Evolutionary conservation across 139 green algal species (phyloP).

Genomic region (Chlamydomonas asymmetrica): DNA sequence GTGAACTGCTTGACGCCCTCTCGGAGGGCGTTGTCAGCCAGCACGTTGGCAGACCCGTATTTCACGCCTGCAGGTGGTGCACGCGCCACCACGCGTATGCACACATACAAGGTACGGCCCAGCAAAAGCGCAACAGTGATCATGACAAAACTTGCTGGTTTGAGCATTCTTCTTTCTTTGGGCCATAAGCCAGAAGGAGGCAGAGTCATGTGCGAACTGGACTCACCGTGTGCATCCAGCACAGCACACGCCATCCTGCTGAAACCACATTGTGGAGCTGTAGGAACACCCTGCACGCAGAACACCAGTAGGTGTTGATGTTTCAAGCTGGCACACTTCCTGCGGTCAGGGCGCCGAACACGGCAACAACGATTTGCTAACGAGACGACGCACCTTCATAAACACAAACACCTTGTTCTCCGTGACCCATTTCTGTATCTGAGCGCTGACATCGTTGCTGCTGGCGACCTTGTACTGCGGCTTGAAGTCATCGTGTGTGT

Average conservation of each 20-base stretch:
- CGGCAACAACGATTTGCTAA: not conserved
- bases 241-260: slow-evolving; percentile 87
- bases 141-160: not conserved
- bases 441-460: slow-evolving; percentile 1
- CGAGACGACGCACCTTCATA: slow-evolving; percentile 80
- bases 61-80: slow-evolving; percentile 61
- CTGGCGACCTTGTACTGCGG: slow-evolving; percentile 62
- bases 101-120: not conserved
- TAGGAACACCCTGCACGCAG: slow-evolving; percentile 57
- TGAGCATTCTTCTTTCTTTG: not conserved
- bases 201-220: not conserved
- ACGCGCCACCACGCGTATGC: slow-evolving; percentile 1
- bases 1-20: slow-evolving; percentile 94
- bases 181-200: not conserved
- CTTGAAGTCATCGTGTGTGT: slow-evolving; percentile 91
- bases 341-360: not conserved
- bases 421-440: slow-evolving; percentile 61
- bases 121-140: not conserved
- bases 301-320: not conserved
- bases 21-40: slow-evolving; percentile 81
- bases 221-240: slow-evolving; percentile 84
- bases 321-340: not conserved
- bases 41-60: slow-evolving; percentile 85
- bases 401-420: slow-evolving; percentile 92
- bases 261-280: slow-evolving; percentile 89